Evolutionary conservation across 148 eudicot genomes (phyloP), one percentile per base, ranked within the genome.

Genomic region (Vaccinium vitisidaea): DNA sequence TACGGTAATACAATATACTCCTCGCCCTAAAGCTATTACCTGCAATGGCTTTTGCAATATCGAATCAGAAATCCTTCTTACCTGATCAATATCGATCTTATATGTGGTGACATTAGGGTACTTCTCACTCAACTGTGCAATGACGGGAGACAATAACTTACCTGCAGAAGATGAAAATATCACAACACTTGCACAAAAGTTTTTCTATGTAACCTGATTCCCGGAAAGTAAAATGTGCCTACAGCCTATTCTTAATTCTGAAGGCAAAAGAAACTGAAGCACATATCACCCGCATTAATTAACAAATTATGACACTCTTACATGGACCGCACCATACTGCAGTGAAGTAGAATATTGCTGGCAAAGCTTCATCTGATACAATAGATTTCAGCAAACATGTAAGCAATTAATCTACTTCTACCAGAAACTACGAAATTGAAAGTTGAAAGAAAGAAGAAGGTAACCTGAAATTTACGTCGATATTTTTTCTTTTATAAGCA

Each of bases 301-400:
- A 49, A 74, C 53, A 30, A 59, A 54, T 43, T 6, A 83, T 10
- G 53, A 43, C 48, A 79, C 88, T 83, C 99, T 92, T 93, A 96
- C 99, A 96, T 77, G 99, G 99, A 49, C 95, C 95, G 87, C 99
- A 96, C 99, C 99, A 96, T 77, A 67, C 94, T 23, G 99, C 99
- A 54, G 99, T 96, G 88, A 92, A 96, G 93, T 96, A 96, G 87
- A 92, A 92, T 87, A 96, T 90, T 75, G 95, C 92, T 8, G 93
- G 91, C 86, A 83, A 86, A 58, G 94, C 90, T 88, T 93, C 98
- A 89, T 93, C 99, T 96, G 89, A 61, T 10, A 81, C 77, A 78
- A 75, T 54, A 73, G 23, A 79, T 39, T 82, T 59, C 55, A 76
- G 27, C 7, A 76, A 54, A 79, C 19, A 74, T 39, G 48, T 32